Percentiles rank a stretch among this genome's conserved stretches.
phyloP scores from a whole-genome alignment of 225 moss, liverwort and hornwort species.

The Marchantia paleacea region DNA sequence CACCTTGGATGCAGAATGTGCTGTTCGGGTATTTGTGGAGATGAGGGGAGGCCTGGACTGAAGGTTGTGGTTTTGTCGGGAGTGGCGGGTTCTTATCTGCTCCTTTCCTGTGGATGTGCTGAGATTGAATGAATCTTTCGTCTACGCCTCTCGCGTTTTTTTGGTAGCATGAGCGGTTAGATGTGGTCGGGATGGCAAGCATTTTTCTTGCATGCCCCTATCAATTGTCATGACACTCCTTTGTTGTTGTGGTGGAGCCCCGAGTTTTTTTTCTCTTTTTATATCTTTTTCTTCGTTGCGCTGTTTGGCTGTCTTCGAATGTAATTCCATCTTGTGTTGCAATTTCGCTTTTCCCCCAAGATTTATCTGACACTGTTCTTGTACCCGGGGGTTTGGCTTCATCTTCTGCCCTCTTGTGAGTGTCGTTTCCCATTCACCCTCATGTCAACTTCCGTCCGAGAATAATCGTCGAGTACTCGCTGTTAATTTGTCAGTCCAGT shows the following conservation, averaged over 20 bases:
- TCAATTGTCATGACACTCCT: not conserved
- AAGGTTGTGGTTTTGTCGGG: not conserved
- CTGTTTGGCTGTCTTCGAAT: not conserved
- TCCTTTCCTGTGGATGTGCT: not conserved
- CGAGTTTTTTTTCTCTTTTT: not conserved
- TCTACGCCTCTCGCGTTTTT: not conserved
- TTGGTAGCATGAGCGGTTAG: not conserved
- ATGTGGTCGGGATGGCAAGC: not conserved
- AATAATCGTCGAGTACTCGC: not conserved
- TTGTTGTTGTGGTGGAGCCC: not conserved
- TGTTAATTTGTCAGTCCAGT: not conserved
- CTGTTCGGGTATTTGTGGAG: not conserved
- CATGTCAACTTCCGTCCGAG: not conserved
- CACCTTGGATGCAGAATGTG: not conserved
- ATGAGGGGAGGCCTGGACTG: too few relatives aligned
- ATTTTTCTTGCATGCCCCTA: not conserved
- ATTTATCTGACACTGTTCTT: not conserved
- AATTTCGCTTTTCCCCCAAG: not conserved
- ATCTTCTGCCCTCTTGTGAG: not conserved
- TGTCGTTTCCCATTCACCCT: not conserved
- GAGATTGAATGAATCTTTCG: not conserved
- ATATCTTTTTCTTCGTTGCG: not conserved
- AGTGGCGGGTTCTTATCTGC: not conserved
- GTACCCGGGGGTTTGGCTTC: not conserved
- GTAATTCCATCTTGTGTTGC: not conserved